phyloP scores from a whole-genome alignment of 225 moss, liverwort and hornwort genomes.

The Marchantia polymorpha region DNA sequence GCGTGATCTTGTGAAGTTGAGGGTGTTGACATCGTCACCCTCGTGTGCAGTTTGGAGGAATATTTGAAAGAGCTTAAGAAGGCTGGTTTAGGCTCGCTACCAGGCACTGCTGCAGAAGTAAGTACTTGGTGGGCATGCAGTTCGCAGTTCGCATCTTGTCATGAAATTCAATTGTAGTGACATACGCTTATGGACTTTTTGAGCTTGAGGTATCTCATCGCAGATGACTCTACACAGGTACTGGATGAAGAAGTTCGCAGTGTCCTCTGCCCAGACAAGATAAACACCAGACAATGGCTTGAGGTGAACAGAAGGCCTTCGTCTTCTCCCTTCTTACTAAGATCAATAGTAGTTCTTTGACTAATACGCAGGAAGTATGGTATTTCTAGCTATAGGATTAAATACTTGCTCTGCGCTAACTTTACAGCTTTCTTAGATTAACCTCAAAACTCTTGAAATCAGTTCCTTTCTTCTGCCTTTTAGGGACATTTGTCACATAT shows the following conservation, averaged over 20 bases:
- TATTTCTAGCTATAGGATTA: not conserved
- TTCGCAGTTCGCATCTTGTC: not conserved
- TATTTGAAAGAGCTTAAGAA: slow-evolving; percentile 71
- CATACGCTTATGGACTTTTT: too few species aligned
- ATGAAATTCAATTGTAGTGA: not conserved
- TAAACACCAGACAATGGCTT: slow-evolving; percentile 79
- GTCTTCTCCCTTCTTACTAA: not conserved
- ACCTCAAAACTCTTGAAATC: not conserved
- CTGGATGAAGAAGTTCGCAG: slow-evolving; percentile 78
- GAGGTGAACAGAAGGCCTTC: slow-evolving; percentile 47
- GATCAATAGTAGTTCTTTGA: not conserved
- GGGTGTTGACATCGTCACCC: not conserved
- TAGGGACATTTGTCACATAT: not conserved
- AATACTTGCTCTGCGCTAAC: not conserved
- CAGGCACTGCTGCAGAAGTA: slow-evolving; percentile 95
- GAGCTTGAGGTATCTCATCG: not conserved
- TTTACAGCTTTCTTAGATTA: not conserved
- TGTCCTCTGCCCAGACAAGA: slow-evolving; percentile 84
- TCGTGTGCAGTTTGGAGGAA: slow-evolving; percentile 51
- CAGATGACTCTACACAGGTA: slow-evolving; percentile 41
- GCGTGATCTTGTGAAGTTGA: not conserved
- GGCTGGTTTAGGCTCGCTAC: slow-evolving; percentile 83
- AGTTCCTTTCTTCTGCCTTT: not conserved
- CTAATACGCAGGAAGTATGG: not conserved
- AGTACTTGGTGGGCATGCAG: not conserved